These are phyloP conservation scores for Eucalyptus erythrocorys DNA, from an alignment of 345 rosid genomes.

Conservation along the genomic window DNA sequence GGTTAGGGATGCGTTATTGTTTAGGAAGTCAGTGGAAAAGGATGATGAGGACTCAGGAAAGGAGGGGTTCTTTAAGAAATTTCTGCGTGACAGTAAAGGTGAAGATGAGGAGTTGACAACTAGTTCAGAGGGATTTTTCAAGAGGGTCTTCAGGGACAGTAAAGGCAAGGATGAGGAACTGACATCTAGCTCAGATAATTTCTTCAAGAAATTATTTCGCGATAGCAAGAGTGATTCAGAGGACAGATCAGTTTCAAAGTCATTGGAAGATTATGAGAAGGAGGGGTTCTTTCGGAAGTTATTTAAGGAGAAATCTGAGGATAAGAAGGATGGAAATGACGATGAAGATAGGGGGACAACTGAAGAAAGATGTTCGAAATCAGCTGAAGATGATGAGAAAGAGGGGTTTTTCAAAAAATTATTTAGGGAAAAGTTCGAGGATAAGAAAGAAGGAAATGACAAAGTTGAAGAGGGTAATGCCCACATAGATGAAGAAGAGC, in stretches of 20 bases:
- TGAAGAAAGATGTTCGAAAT: slow-evolving; percentile 46
- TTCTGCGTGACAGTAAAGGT: slow-evolving; percentile 64
- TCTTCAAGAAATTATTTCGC: slow-evolving; percentile 65
- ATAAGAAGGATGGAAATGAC: slow-evolving; percentile 61
- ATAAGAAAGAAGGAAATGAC: slow-evolving; percentile 62
- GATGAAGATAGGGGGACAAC: slow-evolving; percentile 20
- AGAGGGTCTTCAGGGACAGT: slow-evolving; percentile 62
- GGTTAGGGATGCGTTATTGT: slow-evolving; percentile 88
- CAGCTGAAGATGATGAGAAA: slow-evolving; percentile 72
- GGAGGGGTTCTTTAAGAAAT: slow-evolving; percentile 95
- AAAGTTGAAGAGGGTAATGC: slow-evolving; percentile 39
- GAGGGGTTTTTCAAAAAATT: slow-evolving; percentile 86
- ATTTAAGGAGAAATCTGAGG: slow-evolving; percentile 69
- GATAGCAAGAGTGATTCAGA: slow-evolving; percentile 48
- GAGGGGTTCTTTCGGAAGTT: slow-evolving; percentile 84
- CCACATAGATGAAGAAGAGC: slow-evolving; percentile 64
- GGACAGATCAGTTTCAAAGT: slow-evolving; percentile 32
- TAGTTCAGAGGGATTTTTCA: slow-evolving; percentile 69
- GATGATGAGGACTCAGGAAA: slow-evolving; percentile 84
- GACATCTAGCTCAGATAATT: slow-evolving; percentile 60
- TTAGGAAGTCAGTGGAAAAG: slow-evolving; percentile 89
- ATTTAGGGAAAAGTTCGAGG: slow-evolving; percentile 79
- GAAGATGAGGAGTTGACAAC: slow-evolving; percentile 74
- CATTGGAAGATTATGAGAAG: slow-evolving; percentile 66
- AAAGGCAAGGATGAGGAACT: slow-evolving; percentile 63